Base-by-base conservation (phyloP, 169 alveolate genomes). In the Plasmodium knowlesi region DNA sequence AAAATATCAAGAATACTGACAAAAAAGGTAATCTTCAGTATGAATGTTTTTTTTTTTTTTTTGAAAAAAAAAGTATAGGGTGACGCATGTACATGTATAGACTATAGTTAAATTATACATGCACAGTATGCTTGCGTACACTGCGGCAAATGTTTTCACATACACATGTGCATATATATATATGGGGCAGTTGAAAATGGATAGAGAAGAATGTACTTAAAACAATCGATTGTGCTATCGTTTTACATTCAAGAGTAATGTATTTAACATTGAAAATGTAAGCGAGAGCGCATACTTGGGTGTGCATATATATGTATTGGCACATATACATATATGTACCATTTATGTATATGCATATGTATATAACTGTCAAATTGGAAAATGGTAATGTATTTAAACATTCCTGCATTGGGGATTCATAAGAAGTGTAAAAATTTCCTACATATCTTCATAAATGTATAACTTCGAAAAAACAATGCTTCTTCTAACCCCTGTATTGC, bases 381-480 rank as follows among this genome's bases (percentile, higher is more conserved):
- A 82, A 25, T 81, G 70, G 25, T 19, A 54, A 54, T 53, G 53
- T 25, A 57, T 25, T 54, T 28, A 30, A 82, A 82, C 54, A 82
- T 54, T 79, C 37, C 41, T 82, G 89, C 54, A 82, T 67, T 22
- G 76, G 54, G 53, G 5, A 6, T 16, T 50, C 41, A 57, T 16
- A 82, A 10, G 32, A 82, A 82, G 70, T 10, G 43, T 30, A 54
- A 81, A 19, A 72, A 37, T 43, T 79, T 82, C 71, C 67, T 54
- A 82, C 22, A 82, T 57, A 12, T 82, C 71, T 28, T 82, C 57
- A 54, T 82, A 82, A 82, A 82, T 82, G 57, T 41, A 54, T 82
- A 82, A 82, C 19, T 32, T 28, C 30, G 54, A 54, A 82, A 54
- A 82, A 82, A 67, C 1, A 54, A 19, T 81, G 25, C 25, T 16